A percentile compares a stretch with the other conserved stretches of the same genome.
Conservation (phyloP, 2,329 filamentous ascomycete species). For the Alternaria triticina region DNA sequence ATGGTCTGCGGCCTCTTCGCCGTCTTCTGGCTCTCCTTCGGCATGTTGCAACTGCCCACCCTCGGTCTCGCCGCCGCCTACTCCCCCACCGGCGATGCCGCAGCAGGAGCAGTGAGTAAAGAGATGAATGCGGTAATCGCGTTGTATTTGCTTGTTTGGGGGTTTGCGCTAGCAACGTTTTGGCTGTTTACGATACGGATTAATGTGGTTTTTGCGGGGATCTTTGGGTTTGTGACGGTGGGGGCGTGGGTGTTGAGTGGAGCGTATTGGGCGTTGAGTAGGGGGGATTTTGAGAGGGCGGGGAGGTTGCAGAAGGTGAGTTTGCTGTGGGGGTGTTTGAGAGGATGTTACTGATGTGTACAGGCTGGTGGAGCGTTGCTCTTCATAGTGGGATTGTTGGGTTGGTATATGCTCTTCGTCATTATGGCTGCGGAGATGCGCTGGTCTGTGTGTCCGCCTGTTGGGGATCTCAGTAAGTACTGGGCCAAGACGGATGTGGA, state of each 20-base stretch:
- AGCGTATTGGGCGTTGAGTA: slow-evolving; percentile 58
- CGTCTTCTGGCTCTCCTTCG: slow-evolving; percentile 61
- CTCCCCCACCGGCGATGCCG: slow-evolving; percentile 50
- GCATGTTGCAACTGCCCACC: slow-evolving; percentile 58
- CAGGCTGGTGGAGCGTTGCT: slow-evolving; percentile 47
- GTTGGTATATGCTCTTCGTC: slow-evolving; percentile 62
- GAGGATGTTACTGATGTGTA: not conserved
- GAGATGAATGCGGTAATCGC: slow-evolving; percentile 59
- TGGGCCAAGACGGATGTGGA: slow-evolving; percentile 49
- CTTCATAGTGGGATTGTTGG: slow-evolving; percentile 56
- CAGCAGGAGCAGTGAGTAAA: slow-evolving; percentile 52
- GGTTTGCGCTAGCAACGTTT: slow-evolving; percentile 60
- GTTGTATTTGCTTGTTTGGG: slow-evolving; percentile 61
- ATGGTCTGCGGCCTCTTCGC: slow-evolving; percentile 60
- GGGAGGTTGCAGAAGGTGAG: slow-evolving; percentile 55
- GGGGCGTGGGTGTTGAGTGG: slow-evolving; percentile 56
- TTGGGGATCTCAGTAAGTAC: slow-evolving; percentile 59
- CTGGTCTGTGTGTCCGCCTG: slow-evolving; percentile 56
- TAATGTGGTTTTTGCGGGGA: slow-evolving; percentile 58
- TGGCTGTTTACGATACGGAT: slow-evolving; percentile 60
- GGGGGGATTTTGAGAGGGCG: slow-evolving; percentile 53
- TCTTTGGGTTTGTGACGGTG: slow-evolving; percentile 57
- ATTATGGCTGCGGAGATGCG: slow-evolving; percentile 63
- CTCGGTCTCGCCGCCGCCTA: slow-evolving; percentile 56
- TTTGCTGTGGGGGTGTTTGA: no score